Evolutionary conservation across 768 basidiomycete genomes (phyloP).

Genomic region (Xerocomellus amylosporus): DNA sequence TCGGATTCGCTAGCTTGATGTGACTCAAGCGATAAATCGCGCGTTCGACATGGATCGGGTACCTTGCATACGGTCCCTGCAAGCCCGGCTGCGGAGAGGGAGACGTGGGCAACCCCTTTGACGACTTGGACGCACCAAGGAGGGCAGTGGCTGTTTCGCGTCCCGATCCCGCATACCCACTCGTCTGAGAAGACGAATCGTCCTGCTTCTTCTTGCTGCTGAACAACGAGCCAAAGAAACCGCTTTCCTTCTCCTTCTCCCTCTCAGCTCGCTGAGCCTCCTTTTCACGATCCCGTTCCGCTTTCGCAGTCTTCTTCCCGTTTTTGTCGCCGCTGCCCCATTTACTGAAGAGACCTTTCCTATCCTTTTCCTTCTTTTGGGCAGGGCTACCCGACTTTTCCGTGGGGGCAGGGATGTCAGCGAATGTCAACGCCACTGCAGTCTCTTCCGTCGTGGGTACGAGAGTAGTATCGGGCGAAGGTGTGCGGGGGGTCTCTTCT

Average conservation of each 20-base stretch:
- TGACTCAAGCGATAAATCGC: slow-evolving; percentile 97
- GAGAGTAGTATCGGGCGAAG: slow-evolving; percentile 50
- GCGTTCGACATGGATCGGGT: slow-evolving; percentile 97
- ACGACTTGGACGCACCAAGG: slow-evolving; percentile 79
- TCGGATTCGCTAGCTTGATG: slow-evolving; percentile 97
- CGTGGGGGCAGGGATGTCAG: slow-evolving; percentile 17
- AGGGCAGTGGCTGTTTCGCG: slow-evolving; percentile 86
- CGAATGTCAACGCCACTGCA: slow-evolving; percentile 24
- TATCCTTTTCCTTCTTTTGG: slow-evolving; percentile 68
- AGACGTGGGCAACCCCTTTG: slow-evolving; percentile 61
- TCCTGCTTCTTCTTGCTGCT: slow-evolving; percentile 85
- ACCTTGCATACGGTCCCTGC: slow-evolving; percentile 61
- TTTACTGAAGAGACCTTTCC: slow-evolving; percentile 63
- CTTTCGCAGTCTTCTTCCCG: slow-evolving; percentile 52
- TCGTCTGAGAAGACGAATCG: slow-evolving; percentile 46
- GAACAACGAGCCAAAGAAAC: slow-evolving; percentile 93
- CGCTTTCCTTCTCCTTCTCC: slow-evolving; percentile 55
- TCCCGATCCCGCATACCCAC: slow-evolving; percentile 48
- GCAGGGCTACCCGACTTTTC: slow-evolving; percentile 27
- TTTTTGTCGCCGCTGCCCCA: slow-evolving; percentile 60
- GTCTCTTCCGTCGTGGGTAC: slow-evolving; percentile 27
- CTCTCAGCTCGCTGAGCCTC: slow-evolving; percentile 48
- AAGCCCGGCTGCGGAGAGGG: slow-evolving; percentile 50
- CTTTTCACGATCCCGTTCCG: slow-evolving; percentile 45
- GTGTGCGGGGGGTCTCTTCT: slow-evolving; percentile 49